Conservation (phyloP, 257 asterid species). For the Jacaranda copaia region DNA sequence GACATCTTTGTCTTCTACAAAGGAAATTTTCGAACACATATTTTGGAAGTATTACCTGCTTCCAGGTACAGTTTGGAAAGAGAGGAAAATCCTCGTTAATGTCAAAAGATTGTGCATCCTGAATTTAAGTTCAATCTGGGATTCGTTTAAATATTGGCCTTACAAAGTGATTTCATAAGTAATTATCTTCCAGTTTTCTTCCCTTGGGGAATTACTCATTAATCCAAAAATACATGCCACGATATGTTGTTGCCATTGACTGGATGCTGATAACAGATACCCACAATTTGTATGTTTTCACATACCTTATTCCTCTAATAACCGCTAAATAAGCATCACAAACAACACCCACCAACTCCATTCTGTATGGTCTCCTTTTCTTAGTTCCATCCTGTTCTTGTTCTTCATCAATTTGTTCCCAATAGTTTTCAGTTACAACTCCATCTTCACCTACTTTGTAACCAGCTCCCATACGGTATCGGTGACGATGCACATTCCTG, state of each 20-base stretch:
- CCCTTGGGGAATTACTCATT: too few species aligned
- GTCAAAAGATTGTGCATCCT: neutral
- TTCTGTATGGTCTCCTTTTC: conserved; percentile 87
- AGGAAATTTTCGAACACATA: neutral
- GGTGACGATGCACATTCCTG: conserved; percentile 77
- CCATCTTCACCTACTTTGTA: conserved; percentile 71
- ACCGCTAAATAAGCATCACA: conserved; percentile 94
- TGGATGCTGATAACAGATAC: neutral
- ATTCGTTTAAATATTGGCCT: neutral
- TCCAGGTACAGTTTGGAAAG: neutral
- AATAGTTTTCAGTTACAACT: conserved; percentile 73
- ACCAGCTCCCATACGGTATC: conserved; percentile 92
- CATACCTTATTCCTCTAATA: conserved; percentile 85
- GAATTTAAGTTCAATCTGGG: neutral
- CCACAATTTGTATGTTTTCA: neutral
- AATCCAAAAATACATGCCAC: too few species aligned
- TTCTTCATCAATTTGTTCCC: conserved; percentile 89
- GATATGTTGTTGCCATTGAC: neutral
- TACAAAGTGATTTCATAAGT: neutral
- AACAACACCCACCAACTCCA: conserved; percentile 87
- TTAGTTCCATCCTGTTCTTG: conserved; percentile 59
- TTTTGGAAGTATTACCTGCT: neutral
- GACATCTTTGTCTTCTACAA: neutral
- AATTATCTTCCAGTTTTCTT: too few species aligned
- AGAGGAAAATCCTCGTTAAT: neutral